Evolutionary conservation across 441 rosid species (phyloP), one percentile per base, ranked within the genome.

Genomic region (Pelargonium citronellum): DNA sequence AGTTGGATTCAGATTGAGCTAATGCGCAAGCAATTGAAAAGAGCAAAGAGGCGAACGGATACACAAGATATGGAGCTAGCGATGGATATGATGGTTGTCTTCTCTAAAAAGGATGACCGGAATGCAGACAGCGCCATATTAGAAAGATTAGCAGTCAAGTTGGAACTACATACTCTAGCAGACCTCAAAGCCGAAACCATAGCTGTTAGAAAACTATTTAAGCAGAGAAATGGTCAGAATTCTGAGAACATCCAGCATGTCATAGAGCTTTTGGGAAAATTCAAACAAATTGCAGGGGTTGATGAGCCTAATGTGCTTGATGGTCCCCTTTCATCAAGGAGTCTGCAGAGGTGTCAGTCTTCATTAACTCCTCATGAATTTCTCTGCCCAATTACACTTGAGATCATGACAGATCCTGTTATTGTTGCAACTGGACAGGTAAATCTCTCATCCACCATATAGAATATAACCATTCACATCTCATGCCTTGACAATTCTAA

Each of bases 381-480:
- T 66, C 83, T 86, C 17, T 90, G 98, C 67, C 98, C 98, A 8
- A 90, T 92, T 67, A 78, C 95, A 1, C 83, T 87, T 11, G 93
- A 90, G 72, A 84, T 92, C 24, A 92, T 92, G 93, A 78, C 67
- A 6, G 93, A 92, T 49, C 98, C 98, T 12, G 96, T 92, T 62
- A 89, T 87, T 4, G 79, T 90, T 51, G 85, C 95, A 15, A 83
- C 85, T 53, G 96, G 98, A 71, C 96, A 90, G 96, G 98, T 92
- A 73, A 67, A 4, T 16, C 61, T 55, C 22, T 55, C 61, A 0
- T 55, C 10, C 24, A 55, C 17, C 61, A 17, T 55, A 51, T 51
- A 13, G 37, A 30, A 30, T 30, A 30, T 51, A 53, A 53, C 20
- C 60, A 53, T 53, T 53, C 60, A 53, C n/a, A 55, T 55, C 61